A percentile compares a stretch with the other conserved stretches of the same genome.
These are phyloP conservation scores for Solidago caesia DNA, from an alignment of 129 eudicot species.

Conservation along the genomic window DNA sequence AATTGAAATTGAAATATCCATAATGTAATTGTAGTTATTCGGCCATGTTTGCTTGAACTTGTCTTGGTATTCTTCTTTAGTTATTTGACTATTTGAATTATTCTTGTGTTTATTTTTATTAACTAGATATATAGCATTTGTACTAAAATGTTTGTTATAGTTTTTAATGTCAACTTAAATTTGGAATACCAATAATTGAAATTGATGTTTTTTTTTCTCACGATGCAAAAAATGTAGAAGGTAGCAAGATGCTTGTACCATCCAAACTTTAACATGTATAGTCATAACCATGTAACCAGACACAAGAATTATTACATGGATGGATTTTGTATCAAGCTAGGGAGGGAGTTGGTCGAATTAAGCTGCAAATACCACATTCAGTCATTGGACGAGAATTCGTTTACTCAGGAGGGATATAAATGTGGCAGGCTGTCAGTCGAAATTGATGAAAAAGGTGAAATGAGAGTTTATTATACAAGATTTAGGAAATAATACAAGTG, in stretches of 20 bases:
- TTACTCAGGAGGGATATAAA: not conserved
- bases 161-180: not conserved
- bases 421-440: not conserved
- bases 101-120: too few species aligned
- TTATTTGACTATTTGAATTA: too few species aligned
- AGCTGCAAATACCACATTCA: too few species aligned
- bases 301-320: too few species aligned
- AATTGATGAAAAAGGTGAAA: not conserved
- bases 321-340: too few species aligned
- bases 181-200: not conserved
- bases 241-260: not conserved
- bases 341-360: too few species aligned
- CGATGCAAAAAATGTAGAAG: not conserved
- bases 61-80: too few species aligned
- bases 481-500: conserved; percentile 10
- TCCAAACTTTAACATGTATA: not conserved
- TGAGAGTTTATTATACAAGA: not conserved
- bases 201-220: not conserved
- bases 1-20: too few species aligned
- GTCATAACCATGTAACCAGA: not conserved
- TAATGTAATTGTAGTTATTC: too few species aligned
- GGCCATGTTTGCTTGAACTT: too few species aligned
- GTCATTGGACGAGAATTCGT: too few species aligned
- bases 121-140: not conserved
- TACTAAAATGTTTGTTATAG: not conserved